Base-by-base conservation (phyloP, 1,284 basidiomycete genomes). In the Sporisorium scitamineum region DNA sequence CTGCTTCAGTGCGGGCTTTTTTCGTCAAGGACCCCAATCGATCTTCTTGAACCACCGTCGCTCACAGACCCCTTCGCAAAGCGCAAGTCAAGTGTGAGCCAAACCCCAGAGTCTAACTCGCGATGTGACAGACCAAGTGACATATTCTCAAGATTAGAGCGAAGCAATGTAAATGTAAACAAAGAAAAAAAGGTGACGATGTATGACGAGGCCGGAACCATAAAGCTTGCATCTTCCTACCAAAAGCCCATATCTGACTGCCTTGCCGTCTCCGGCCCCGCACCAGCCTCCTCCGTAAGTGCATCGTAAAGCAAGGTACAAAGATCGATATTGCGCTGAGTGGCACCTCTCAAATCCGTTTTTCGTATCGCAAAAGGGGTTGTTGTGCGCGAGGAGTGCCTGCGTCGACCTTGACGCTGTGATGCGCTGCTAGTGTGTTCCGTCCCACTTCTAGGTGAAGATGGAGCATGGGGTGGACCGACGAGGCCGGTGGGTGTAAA, bases 341-440 rank as follows among this genome's bases (percentile, higher is more conserved):
- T 67, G 7, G 73, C 73, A 22, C 73, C 73, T 16, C 68, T 48
- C 3, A 76, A 54, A 47, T 76, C 73, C 31, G 56, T 57, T 10
- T 31, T 53, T 13, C 64, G 53, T 18, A 60, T 18, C 10, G 51
- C 50, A 20, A 54, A 66, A 14, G 61, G 56, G 3, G 47, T 26
- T 26, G 31, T 18, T 16, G 31, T 20, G 20, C 3, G 14, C 24
- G 20, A 26, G 16, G n/a, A 13, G 20, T 16, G 31, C 27, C 14
- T 24, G 16, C 24, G 47, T 9, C 57, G 61, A 31, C 31, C 24
- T 9, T 20, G 45, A 44, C 22, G 39, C 31, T 50, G 56, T 3
- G 52, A 55, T 6, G 27, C 54, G 13, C 39, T 50, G 48, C 55
- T 44, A 31, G 52, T 58, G 20, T 32, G 48, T 14, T 63, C 42